Conservation (phyloP, 2,329 filamentous ascomycete genomes). For the Rutstroemia sp. region DNA sequence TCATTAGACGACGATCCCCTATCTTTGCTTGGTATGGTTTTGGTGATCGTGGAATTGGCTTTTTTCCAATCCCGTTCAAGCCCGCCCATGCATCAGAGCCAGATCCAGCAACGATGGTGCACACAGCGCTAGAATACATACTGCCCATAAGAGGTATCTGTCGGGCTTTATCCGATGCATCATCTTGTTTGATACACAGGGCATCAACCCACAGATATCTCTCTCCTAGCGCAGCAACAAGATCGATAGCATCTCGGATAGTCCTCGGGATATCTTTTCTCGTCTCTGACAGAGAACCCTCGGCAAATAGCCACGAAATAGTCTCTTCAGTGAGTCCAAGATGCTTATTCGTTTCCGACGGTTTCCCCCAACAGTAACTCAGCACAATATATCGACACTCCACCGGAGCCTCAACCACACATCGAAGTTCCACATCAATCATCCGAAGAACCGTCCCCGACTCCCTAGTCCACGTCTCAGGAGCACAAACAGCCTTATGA, state of each 20-base stretch:
- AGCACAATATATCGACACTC: not conserved
- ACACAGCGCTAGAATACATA: conserved; percentile 15
- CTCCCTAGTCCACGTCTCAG: not conserved
- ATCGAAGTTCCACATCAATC: conserved; percentile 1
- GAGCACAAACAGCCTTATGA: not conserved
- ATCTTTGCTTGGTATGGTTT: not conserved
- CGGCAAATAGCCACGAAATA: not conserved
- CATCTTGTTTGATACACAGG: conserved; percentile 9
- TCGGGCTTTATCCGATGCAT: not conserved
- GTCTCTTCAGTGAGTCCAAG: not conserved
- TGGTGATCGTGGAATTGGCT: not conserved
- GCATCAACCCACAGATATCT: conserved; percentile 17
- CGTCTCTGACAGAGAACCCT: not conserved
- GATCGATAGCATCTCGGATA: conserved; percentile 16
- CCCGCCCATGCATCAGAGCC: conserved; percentile 18
- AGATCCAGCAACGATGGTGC: conserved; percentile 17
- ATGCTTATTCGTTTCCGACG: conserved; percentile 1
- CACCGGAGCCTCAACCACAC: not conserved
- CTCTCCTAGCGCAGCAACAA: conserved; percentile 17
- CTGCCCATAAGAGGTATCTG: conserved; percentile 13
- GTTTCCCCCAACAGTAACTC: not conserved
- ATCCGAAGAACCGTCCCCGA: not conserved
- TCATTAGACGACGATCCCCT: not conserved
- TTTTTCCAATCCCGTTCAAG: conserved; percentile 4
- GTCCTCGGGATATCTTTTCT: conserved; percentile 6